Evolutionary conservation across 257 asterid genomes (phyloP), one percentile per base, ranked within the genome.

Genomic region (Solanum chiquidenum): DNA sequence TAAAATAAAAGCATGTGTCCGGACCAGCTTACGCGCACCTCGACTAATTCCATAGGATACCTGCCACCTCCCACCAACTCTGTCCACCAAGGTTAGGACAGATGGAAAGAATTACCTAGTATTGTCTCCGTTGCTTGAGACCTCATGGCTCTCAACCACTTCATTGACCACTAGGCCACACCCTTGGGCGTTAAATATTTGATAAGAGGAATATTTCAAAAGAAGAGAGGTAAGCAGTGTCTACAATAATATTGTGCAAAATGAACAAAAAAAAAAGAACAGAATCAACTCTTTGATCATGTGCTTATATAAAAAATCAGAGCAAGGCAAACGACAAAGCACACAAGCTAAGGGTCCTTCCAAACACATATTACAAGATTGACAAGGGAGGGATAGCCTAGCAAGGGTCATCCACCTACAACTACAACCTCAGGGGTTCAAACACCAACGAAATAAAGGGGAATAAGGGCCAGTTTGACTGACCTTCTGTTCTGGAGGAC

Each of bases 401-500:
- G 69, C 3, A 31, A 82, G 42, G 42, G 44, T 10, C 85, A 46
- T 20, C 69, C 86, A 82, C 66, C 86, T 49, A 37, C 69, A 82
- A 46, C 86, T 33, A 82, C 38, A 82, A 49, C 21, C 44, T 82
- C 18, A 6, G 44, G 25, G 69, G 29, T 82, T 52, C 11, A 20
- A 82, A 66, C 69, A 29, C 44, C 44, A 82, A 49, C 25, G 60
- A 44, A 86, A 73, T 29, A 64, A 79, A 83, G 77, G 55, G 37
- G 58, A 33, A 44, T 86, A 75, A 46, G 35, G 66, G 69, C 44
- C 60, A 72, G 42, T 87, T 77, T 76, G 77, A 86, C 89, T 86
- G 88, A 95, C 99, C 98, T 97, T 97, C 87, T 94, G 96, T 89
- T 97, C 98, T 6, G 98, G 98, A 85, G 98, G 98, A 88, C 97